Evolutionary conservation across 371 early-diverging fungal genomes (phyloP).

Genomic region (Mortierella sp.): DNA sequence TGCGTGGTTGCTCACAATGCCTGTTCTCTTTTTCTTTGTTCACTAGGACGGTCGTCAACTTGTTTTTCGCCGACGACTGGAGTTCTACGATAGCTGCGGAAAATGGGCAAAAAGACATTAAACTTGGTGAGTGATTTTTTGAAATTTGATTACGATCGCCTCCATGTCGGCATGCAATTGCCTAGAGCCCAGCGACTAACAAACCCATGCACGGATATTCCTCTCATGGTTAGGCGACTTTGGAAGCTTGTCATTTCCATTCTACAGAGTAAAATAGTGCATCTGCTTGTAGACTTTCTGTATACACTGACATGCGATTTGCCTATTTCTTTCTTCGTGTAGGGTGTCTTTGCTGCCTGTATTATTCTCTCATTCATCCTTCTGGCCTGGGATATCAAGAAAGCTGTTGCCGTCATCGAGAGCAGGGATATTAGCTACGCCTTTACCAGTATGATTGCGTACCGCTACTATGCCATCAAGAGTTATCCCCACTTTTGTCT

Average conservation of each 20-base stretch:
- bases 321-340: not conserved
- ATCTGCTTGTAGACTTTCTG: too few species aligned
- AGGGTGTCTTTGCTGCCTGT: slow-evolving; percentile 76
- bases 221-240: slow-evolving; percentile 4
- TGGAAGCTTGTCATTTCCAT: slow-evolving; percentile 31
- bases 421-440: slow-evolving; percentile 83
- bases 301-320: not conserved
- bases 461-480: slow-evolving; percentile 68
- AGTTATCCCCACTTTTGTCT: slow-evolving; percentile 85
- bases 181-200: too few species aligned
- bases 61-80: slow-evolving; percentile 31
- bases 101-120: too few species aligned
- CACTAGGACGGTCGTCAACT: slow-evolving; percentile 52
- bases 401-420: slow-evolving; percentile 69
- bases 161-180: too few species aligned
- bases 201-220: too few species aligned
- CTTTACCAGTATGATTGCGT: slow-evolving; percentile 80
- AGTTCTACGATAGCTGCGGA: slow-evolving; percentile 13
- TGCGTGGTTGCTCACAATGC: not conserved
- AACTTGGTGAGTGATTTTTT: too few species aligned
- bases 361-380: slow-evolving; percentile 77
- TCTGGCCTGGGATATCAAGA: slow-evolving; percentile 77
- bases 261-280: slow-evolving; percentile 27
- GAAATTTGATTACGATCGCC: too few species aligned
- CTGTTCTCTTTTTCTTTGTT: slow-evolving; percentile 7